Base-by-base conservation (phyloP, 371 early-diverging fungal species). In the Zancudomyces culisetae region DNA sequence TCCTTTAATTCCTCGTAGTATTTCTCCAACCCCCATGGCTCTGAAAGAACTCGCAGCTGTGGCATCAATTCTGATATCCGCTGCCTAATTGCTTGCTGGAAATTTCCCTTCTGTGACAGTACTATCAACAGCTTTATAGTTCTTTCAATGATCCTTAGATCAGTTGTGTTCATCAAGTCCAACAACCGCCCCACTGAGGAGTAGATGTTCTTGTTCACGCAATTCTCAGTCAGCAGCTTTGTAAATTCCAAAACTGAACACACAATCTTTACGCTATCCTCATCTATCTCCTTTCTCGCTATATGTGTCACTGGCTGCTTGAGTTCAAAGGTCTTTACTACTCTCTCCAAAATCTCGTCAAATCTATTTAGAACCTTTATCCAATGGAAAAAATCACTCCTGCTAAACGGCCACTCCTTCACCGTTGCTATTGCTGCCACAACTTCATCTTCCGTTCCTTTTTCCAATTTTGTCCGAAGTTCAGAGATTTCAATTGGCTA, bases 301-400 rank as follows among this genome's bases (percentile, higher is more conserved):
- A 49, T 4, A 27, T 52, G 45, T 24, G 69, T 57, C 62, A 84
- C 84, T 12, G 80, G 64, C 43, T 49, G 49, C 35, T 69, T 64
- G 46, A 88, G 61, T 42, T 77, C 73, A 59, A 76, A 80, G 45
- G 75, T 70, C 52, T 71, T 64, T 56, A 79, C 76, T 18, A 78
- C 60, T 23, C 61, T 60, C 47, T 77, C 81, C 35, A 96, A 70
- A 42, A 92, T 79, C 6, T 60, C 62, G 61, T 94, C 97, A 58
- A 93, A 90, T 26, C 89, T 77, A 69, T 97, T 87, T 42, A 97
- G 76, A 0, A 91, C 90, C 19, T 76, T 70, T 20, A 89, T 83
- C 95, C 95, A 97, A 55, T 90, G 87, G 68, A 80, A 89, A 47
- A 95, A 71, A 60, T 97, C 98, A 43, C 87, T 83, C 53, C 89